phyloP scores from a whole-genome alignment of 176 grass and related monocot species.

The Avena sativa region DNA sequence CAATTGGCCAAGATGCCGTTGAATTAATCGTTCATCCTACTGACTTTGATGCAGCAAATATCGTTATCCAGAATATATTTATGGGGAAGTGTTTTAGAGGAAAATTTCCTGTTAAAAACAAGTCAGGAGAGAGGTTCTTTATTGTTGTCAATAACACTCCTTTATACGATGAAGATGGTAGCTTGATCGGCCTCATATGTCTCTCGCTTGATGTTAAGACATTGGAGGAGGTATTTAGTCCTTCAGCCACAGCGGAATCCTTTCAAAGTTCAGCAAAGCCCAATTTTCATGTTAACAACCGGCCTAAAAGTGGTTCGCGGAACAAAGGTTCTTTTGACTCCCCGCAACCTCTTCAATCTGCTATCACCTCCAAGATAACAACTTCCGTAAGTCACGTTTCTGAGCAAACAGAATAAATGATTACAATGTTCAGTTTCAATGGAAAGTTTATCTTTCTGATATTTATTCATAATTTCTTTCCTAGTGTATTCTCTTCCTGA shows the following conservation, averaged over 20 bases:
- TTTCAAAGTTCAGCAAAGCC: conserved; percentile 35
- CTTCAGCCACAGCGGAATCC: conserved; percentile 32
- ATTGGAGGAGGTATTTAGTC: conserved; percentile 52
- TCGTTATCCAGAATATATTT: conserved; percentile 66
- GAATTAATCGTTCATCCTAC: conserved; percentile 67
- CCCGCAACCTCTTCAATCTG: conserved; percentile 57
- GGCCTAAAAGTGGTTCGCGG: conserved; percentile 27
- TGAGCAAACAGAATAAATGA: conserved; percentile 33
- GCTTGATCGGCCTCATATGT: conserved; percentile 82
- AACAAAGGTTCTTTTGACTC: conserved; percentile 42
- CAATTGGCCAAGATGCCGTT: conserved; percentile 69
- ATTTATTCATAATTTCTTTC: conserved; percentile 51
- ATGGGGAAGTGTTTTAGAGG: conserved; percentile 88
- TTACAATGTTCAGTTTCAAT: conserved; percentile 15
- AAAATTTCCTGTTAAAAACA: conserved; percentile 81
- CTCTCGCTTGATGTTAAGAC: conserved; percentile 66
- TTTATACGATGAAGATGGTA: conserved; percentile 87
- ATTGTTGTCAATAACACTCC: conserved; percentile 73
- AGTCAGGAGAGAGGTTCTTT: conserved; percentile 71
- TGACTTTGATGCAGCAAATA: conserved; percentile 56
- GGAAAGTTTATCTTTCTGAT: conserved; percentile 2
- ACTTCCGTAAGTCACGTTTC: conserved; percentile 66
- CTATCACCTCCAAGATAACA: conserved; percentile 74
- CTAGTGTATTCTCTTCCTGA: conserved; percentile 47
- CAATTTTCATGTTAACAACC: conserved; percentile 33